Base-by-base conservation (phyloP, 2,329 filamentous ascomycete genomes). In the Boeremia lycopersici region DNA sequence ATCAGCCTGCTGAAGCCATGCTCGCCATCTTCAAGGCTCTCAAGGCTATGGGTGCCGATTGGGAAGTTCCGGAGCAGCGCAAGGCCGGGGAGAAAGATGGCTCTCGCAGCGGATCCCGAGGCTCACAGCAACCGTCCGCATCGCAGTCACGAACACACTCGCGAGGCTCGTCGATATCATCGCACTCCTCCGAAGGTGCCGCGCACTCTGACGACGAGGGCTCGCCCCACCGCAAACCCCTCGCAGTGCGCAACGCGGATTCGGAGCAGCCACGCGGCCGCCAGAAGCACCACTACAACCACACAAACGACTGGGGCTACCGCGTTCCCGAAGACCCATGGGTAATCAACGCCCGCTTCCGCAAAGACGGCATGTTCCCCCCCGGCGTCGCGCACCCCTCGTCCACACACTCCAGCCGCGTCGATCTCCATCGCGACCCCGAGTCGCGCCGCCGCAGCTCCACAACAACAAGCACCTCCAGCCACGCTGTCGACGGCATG, bases 21-120 rank as follows among this genome's bases (percentile, higher is more conserved):
- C 80, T 96, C 25, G 97, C 93, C 68, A 95, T 99, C 51, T 97
- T 97, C 81, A 92, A 93, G 73, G 93, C 95, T 0, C 80, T 99
- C 38, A 82, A 87, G 57, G 93, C 93, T 63, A 87, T 97, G 68
- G 93, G 91, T 29, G 95, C 93, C 11, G 87, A 92, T 44, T 98
- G 96, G 89, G 86, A 96, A 64, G 79, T 84, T 11, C 78, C 82
- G 4, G 74, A 62, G 39, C 71, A 72, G 38, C 73, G 77, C 28
- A 70, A 69, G 49, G 61, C 73, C 31, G 73, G 78, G 19, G 79
- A 79, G 9, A 62, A 67, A 35, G 70, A 69, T 12, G 67, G 64
- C 44, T 74, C 71, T 41, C 65, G 68, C 13, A 73, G 68, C 52
- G 60, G 60, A 25, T 74, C 72, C 3, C 68, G 42, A 29, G 59